Evolutionary conservation across 192 early-diverging fungal species (phyloP).

Genomic region (Jimgerdemannia flammicorona): DNA sequence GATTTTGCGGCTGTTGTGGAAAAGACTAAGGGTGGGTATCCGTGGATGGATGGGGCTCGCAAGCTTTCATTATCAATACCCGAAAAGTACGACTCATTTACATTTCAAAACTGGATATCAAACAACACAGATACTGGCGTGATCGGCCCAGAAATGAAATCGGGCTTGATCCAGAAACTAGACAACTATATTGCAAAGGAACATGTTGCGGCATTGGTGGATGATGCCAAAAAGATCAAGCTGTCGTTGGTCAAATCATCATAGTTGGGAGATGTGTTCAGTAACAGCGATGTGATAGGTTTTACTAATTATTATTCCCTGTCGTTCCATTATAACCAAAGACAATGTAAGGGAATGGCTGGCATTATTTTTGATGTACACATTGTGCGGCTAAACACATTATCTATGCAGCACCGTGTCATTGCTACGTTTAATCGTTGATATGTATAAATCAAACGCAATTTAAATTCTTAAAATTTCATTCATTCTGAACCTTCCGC

Average conservation of each 20-base stretch:
- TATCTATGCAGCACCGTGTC: no score
- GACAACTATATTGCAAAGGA: constrained; percentile 7
- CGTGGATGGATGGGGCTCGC: no score
- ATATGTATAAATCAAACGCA: no score
- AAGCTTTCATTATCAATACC: no score
- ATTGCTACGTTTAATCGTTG: no score
- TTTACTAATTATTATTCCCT: not conserved
- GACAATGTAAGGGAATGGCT: no score
- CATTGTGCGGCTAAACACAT: no score
- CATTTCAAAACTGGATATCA: constrained; percentile 4
- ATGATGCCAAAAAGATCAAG: constrained; percentile 12
- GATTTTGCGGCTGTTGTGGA: constrained; percentile 33
- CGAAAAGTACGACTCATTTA: not conserved
- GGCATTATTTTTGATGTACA: no score
- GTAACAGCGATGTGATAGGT: not conserved
- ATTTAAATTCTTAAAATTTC: no score
- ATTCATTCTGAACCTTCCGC: no score
- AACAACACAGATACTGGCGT: constrained; percentile 7
- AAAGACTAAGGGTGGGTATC: constrained; percentile 31
- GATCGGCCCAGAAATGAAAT: not conserved
- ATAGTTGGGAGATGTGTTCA: not conserved
- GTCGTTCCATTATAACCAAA: no score
- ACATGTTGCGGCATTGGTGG: constrained; percentile 6
- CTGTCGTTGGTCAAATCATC: not conserved
- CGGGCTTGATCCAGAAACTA: constrained; percentile 2